phyloP scores from a whole-genome alignment of 1,284 basidiomycete genomes.

The Apiotrichum porosum region DNA sequence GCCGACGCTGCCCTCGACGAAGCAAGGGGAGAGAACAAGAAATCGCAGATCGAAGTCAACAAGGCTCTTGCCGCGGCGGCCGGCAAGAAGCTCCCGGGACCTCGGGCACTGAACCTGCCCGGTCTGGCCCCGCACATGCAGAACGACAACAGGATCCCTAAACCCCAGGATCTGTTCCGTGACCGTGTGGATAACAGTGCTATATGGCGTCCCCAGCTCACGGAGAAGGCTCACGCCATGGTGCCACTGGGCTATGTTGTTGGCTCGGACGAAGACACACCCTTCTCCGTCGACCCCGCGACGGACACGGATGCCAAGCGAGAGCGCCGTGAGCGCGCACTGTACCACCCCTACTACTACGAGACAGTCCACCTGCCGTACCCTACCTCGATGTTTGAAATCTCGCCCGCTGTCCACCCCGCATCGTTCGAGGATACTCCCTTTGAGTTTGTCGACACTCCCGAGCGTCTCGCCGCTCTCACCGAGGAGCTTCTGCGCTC shows the following conservation, averaged over 20 bases:
- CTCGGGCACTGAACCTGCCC: constrained; percentile 2
- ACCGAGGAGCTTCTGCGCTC: constrained; percentile 61
- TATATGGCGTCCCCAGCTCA: constrained; percentile 58
- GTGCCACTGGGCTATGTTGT: constrained; percentile 60
- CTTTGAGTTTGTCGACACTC: constrained; percentile 68
- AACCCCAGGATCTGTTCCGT: constrained; percentile 73
- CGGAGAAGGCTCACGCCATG: constrained; percentile 66
- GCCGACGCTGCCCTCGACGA: constrained; percentile 80
- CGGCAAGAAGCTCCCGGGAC: constrained; percentile 29
- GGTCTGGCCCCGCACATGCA: constrained; percentile 52
- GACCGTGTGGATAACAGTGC: constrained; percentile 57
- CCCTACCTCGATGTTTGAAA: constrained; percentile 63
- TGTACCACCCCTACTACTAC: constrained; percentile 71
- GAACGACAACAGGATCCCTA: constrained; percentile 64
- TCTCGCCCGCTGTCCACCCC: constrained; percentile 52
- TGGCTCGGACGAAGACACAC: constrained; percentile 15
- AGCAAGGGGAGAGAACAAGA: constrained; percentile 64
- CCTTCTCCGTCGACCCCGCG: background rate
- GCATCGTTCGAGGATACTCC: constrained; percentile 63
- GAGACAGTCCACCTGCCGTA: constrained; percentile 70
- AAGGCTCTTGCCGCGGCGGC: constrained; percentile 23
- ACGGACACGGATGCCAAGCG: background rate
- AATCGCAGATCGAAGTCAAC: constrained; percentile 46
- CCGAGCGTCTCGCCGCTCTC: constrained; percentile 58
- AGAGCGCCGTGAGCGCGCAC: background rate